Evolutionary conservation across 106 monocot genomes (phyloP).

Genomic region (Posidonia australis): DNA sequence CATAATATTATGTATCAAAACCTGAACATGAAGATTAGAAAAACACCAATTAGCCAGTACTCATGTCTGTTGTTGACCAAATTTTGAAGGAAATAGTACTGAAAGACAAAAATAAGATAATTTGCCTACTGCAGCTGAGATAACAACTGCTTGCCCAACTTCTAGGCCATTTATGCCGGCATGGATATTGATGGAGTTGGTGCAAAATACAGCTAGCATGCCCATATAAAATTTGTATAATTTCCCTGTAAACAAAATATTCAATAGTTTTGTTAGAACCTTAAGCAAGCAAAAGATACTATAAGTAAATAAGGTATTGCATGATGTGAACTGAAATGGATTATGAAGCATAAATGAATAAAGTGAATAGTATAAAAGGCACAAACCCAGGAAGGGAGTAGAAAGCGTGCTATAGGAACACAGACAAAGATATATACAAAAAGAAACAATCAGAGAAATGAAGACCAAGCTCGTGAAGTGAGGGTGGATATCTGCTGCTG

Average conservation of each 20-base stretch:
- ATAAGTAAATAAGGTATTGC: neutral
- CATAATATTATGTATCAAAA: slow-evolving; percentile 94
- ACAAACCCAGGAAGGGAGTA: too few species aligned
- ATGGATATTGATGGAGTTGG: slow-evolving; percentile 90
- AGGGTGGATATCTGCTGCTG: too few species aligned
- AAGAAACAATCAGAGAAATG: too few species aligned
- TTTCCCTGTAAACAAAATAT: slow-evolving; percentile 37
- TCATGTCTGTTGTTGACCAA: neutral
- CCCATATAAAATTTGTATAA: slow-evolving; percentile 94
- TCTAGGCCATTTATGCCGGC: slow-evolving; percentile 94
- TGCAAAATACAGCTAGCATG: slow-evolving; percentile 83
- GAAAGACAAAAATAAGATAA: neutral
- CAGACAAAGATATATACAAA: too few species aligned
- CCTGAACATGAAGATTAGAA: slow-evolving; percentile 24
- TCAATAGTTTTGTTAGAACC: neutral
- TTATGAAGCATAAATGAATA: too few species aligned
- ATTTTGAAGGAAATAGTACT: neutral
- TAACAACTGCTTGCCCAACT: slow-evolving; percentile 89
- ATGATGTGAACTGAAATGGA: too few species aligned
- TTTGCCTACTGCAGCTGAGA: slow-evolving; percentile 79
- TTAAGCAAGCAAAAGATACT: neutral
- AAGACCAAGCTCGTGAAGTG: too few species aligned
- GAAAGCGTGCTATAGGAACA: too few species aligned
- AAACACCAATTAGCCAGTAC: neutral
- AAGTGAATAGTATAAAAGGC: too few species aligned